phyloP scores from a whole-genome alignment of 2,329 filamentous ascomycete species.

The Hymenoscyphus scutula region DNA sequence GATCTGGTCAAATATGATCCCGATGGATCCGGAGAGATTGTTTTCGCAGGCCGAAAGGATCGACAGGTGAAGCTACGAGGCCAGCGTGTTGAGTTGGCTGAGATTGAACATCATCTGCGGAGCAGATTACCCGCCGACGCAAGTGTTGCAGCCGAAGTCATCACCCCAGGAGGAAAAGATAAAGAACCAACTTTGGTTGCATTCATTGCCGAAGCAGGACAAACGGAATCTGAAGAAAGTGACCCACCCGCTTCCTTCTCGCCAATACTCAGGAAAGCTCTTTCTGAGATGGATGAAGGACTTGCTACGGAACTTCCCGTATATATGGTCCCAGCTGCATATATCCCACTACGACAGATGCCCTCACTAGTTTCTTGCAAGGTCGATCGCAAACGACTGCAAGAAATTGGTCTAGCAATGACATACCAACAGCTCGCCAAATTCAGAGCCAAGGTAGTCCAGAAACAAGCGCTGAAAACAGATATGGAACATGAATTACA shows the following conservation, averaged over 20 bases:
- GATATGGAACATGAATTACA: conserved; percentile 16
- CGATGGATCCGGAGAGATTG: conserved; percentile 43
- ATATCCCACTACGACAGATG: conserved; percentile 33
- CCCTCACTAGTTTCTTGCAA: conserved; percentile 36
- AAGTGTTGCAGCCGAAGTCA: conserved; percentile 36
- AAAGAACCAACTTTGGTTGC: conserved; percentile 37
- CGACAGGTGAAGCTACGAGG: conserved; percentile 65
- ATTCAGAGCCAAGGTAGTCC: not conserved
- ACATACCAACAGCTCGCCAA: conserved; percentile 5
- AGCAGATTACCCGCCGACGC: conserved; percentile 31
- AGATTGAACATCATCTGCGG: conserved; percentile 44
- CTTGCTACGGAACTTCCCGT: conserved; percentile 35
- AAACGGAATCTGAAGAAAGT: not conserved
- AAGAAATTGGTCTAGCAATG: conserved; percentile 3
- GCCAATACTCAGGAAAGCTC: conserved; percentile 40
- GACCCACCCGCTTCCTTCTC: conserved; percentile 40
- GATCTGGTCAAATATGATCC: conserved; percentile 54
- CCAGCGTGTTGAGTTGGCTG: conserved; percentile 58
- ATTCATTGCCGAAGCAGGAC: conserved; percentile 41
- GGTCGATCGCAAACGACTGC: conserved; percentile 38
- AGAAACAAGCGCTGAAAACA: conserved; percentile 8
- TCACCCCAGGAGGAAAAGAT: conserved; percentile 26
- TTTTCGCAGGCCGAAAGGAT: conserved; percentile 63
- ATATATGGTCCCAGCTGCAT: conserved; percentile 37
- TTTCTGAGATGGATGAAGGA: conserved; percentile 9